Evolutionary conservation across 371 early-diverging fungal species (phyloP), one percentile per base, ranked within the genome.

Genomic region (Haplosporangium sp.): DNA sequence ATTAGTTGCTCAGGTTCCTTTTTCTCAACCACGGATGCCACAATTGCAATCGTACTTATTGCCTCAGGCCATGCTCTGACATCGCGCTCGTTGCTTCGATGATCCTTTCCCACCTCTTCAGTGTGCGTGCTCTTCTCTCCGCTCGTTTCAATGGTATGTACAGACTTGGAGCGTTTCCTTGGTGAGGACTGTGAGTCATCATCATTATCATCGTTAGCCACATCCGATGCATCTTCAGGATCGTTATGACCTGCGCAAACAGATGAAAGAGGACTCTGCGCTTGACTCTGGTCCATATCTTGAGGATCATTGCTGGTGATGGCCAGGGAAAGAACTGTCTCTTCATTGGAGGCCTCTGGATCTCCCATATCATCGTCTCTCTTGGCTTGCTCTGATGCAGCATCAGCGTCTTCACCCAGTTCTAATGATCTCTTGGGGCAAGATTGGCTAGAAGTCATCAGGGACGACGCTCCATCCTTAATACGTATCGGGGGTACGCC

Each of bases 81-180:
- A 48, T 59, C 68, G 12, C 64, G 54, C 29, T 59, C 71, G 36
- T 64, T 70, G 10, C 64, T 60, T 10, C 71, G 71, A 13, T 54
- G 43, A 16, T 48, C 40, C 41, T 48, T 42, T 14, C 5, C 37
- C 45, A 48, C n/a, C 5, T 55, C 71, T 0, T 37, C 64, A 5
- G 12, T 20, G n/a, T 23, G 14, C 5, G 43, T 3, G 13, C 41
- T 43, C 2, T 47, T 56, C 45, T 48, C 47, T 8, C n/a, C 41
- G 29, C 54, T 20, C 9, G 38, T 42, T 5, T 12, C 40, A 37
- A 47, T 48, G 20, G 52, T 51, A 9, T 51, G 50, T 16, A 57
- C 63, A 9, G 69, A 69, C 23, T 58, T 56, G 38, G 63, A 54
- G 9, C 69, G 63, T 23, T 62, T 62, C 57, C 62, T 54, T 21